Conservation (phyloP, 225 moss, liverwort and hornwort species). For the Climacium dendroides region DNA sequence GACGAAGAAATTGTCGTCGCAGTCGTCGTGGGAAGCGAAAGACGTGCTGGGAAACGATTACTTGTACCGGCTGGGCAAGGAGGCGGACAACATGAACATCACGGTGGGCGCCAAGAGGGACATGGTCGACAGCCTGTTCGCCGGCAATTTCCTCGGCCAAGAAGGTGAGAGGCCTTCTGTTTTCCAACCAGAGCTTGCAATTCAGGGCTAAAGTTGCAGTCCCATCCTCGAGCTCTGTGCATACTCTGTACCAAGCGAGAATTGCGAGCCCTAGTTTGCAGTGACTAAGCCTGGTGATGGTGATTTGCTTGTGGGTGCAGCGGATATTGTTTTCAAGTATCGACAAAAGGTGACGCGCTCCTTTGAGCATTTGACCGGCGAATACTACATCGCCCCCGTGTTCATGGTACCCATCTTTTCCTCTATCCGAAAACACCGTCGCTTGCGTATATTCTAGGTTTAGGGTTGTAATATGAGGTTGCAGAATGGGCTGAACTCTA, state of each 20-base stretch:
- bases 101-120: constrained; percentile 69
- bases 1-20: background rate
- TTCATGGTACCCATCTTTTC: constrained; percentile 51
- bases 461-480: background rate
- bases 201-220: background rate
- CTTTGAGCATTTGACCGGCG: constrained; percentile 75
- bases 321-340: constrained; percentile 84
- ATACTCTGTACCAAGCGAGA: background rate
- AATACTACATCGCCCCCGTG: constrained; percentile 87
- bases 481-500: background rate
- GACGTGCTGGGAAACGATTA: constrained; percentile 82
- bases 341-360: constrained; percentile 90
- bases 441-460: background rate
- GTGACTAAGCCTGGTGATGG: background rate
- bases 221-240: background rate
- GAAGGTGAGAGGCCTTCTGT: background rate
- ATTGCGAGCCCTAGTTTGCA: background rate
- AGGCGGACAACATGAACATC: constrained; percentile 79
- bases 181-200: background rate
- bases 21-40: constrained; percentile 78
- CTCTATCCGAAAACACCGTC: background rate
- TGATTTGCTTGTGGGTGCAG: constrained; percentile 14
- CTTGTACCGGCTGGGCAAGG: constrained; percentile 75
- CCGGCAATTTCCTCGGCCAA: constrained; percentile 73
- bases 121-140: constrained; percentile 62